These are phyloP conservation scores for Chlamydomonas eustigma DNA, from an alignment of 139 green algal genomes.

Conservation along the genomic window DNA sequence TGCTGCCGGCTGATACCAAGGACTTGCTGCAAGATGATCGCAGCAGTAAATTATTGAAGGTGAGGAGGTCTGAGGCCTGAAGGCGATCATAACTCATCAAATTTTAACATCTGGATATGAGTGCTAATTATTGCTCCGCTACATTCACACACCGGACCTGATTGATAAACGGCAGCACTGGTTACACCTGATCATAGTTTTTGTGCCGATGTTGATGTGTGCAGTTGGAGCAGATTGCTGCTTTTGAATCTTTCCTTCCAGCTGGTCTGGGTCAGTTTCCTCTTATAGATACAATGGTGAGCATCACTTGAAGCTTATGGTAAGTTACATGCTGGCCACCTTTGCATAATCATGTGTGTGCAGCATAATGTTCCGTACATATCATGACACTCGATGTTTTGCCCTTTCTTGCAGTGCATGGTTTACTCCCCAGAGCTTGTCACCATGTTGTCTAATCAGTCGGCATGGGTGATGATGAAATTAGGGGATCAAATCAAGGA, in stretches of 20 bases:
- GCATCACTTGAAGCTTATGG: background rate
- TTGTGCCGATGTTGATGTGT: background rate
- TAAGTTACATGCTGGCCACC: background rate
- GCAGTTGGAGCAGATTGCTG: background rate
- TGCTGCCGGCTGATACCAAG: background rate
- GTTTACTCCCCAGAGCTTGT: conserved; percentile 5
- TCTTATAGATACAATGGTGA: background rate
- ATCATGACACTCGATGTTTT: background rate
- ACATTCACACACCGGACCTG: background rate
- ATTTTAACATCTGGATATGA: background rate
- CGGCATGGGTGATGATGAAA: background rate
- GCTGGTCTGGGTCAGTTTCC: background rate
- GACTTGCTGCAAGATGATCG: background rate
- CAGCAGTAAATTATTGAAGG: background rate
- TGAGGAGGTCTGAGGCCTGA: too few species aligned
- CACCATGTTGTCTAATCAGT: conserved; percentile 7
- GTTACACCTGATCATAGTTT: too few species aligned
- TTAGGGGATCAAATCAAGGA: background rate
- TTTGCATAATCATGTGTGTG: background rate
- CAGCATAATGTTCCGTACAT: background rate
- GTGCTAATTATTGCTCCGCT: background rate
- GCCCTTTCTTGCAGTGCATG: background rate
- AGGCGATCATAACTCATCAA: background rate
- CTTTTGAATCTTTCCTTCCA: background rate
- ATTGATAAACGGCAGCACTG: too few species aligned